phyloP scores from a whole-genome alignment of 108 stramenopile genomes.

The Nannochloropsis gaditana region DNA sequence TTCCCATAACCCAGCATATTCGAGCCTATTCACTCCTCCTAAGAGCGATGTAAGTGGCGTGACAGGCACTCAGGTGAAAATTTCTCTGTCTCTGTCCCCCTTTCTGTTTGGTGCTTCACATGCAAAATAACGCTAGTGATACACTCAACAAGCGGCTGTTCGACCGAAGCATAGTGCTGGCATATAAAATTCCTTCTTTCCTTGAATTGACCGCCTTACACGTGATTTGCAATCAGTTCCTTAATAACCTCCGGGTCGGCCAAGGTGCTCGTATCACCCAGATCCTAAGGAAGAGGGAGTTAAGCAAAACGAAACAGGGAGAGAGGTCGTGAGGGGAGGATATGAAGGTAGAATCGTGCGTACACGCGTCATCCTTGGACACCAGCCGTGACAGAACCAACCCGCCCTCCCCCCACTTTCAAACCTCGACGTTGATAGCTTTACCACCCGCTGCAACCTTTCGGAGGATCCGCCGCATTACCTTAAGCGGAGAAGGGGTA shows the following conservation, averaged over 20 bases:
- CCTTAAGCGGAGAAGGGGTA: neutral
- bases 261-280: conserved; percentile 20
- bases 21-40: no score
- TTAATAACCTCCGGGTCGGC: conserved; percentile 19
- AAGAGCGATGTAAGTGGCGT: no score
- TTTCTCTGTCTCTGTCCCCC: no score
- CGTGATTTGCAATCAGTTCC: neutral
- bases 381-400: no score
- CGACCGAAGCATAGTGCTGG: no score
- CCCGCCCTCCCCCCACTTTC: neutral
- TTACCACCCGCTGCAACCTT: conserved; percentile 15
- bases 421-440: neutral
- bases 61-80: no score
- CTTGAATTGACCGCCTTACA: neutral
- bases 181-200: neutral
- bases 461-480: conserved; percentile 31
- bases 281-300: neutral
- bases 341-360: neutral
- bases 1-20: no score
- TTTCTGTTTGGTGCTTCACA: no score
- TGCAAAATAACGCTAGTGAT: no score
- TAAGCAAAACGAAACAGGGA: neutral
- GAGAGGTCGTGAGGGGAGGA: neutral
- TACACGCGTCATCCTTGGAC: no score
- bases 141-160: no score